Evolutionary conservation across 192 early-diverging fungal species (phyloP), one percentile per base, ranked within the genome.

Genomic region (Coemansia sp.): DNA sequence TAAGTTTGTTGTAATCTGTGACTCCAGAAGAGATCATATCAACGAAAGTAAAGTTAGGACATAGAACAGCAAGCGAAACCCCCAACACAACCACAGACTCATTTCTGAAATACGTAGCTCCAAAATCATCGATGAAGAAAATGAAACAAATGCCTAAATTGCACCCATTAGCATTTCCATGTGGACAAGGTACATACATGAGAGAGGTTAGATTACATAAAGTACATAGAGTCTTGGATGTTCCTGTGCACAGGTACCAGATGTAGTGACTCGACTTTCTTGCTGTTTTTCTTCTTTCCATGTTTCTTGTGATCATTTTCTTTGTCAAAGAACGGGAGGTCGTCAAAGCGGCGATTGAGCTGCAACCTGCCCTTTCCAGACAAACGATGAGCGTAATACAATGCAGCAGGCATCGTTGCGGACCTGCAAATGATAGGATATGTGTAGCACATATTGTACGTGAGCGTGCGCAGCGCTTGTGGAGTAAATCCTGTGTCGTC

Each of bases 341-440:
- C 34, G 45, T 61, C 33, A 39, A 67, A 69, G 13, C 61, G 25
- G 1, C 26, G 53, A 40, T 35, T 71, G 30, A 70, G 48, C 29
- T 72, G 76, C 43, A 79, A 16, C 3, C 76, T 48, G 9, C 76
- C 76, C 53, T 69, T 63, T 6, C 63, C 59, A 3, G 76, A 59
- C 34, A 79, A 39, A 26, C 66, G 35, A n/a, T 80, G 77, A 0
- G 77, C 71, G 61, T 80, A 80, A 58, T 80, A 80, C 20, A 80
- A 26, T 7, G 72, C 18, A 0, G 77, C 68, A 6, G 77, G 77
- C 67, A 80, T 71, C 5, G 68, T 74, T 0, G 59, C 72, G 0
- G 64, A 28, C 7, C 70, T 48, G 15, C 25, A 67, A 0, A 64
- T 33, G 4, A 80, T 71, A 3, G 68, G 68, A 39, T 80, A 80